Percentiles rank a stretch among this genome's conserved stretches.
Conservation (phyloP, 1,139 yeast species). For the Saccharomyces pastorianus region DNA sequence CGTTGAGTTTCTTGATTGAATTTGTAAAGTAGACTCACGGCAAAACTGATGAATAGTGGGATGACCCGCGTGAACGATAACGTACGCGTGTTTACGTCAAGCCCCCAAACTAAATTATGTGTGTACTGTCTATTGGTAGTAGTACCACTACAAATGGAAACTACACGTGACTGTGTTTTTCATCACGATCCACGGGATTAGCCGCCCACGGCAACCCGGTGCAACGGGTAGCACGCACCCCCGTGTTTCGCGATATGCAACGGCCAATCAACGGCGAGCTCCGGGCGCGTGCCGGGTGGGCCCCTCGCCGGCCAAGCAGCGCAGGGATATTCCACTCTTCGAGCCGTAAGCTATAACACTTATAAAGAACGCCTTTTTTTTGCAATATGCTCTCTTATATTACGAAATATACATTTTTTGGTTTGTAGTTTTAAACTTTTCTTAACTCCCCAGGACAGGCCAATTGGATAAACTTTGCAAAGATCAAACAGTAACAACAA, state of each 20-base stretch:
- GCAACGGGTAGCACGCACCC: background rate
- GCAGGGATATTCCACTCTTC: background rate
- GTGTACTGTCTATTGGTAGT: too few species aligned
- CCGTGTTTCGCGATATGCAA: background rate
- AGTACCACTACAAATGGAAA: too few species aligned
- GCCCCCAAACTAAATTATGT: too few species aligned
- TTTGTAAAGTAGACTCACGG: too few species aligned
- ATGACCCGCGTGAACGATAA: too few species aligned
- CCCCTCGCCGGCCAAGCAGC: constrained; percentile 1
- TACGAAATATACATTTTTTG: background rate
- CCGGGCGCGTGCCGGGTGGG: constrained; percentile 1
- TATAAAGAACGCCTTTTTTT: background rate
- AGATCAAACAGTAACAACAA: background rate
- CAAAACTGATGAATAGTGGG: too few species aligned
- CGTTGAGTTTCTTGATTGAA: too few species aligned
- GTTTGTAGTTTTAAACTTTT: background rate
- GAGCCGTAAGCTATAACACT: background rate
- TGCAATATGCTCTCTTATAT: background rate
- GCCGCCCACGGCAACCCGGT: background rate
- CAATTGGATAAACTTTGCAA: constrained; percentile 1
- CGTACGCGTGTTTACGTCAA: too few species aligned
- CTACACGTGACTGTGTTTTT: too few species aligned
- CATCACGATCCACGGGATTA: background rate
- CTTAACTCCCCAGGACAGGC: background rate
- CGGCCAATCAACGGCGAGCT: background rate